phyloP scores from a whole-genome alignment of 768 basidiomycete species.

The Podaxis rugospora region DNA sequence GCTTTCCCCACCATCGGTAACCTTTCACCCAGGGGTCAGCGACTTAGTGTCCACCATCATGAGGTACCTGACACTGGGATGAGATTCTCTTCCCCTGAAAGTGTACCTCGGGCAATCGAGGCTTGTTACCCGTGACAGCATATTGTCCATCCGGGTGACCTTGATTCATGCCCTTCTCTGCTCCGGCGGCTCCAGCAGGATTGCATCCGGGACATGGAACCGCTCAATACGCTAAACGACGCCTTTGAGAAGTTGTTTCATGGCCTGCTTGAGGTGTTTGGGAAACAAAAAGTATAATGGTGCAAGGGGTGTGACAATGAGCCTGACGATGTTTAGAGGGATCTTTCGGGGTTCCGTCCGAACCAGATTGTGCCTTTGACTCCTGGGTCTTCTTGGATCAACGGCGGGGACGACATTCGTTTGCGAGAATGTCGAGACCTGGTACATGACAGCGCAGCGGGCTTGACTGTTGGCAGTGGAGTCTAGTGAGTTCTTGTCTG shows the following conservation, averaged over 20 bases:
- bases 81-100: not conserved
- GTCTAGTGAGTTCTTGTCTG: not conserved
- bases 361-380: too few species aligned
- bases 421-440: not conserved
- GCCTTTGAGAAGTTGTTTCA: not conserved
- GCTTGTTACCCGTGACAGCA: constrained; percentile 3
- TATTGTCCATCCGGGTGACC: not conserved
- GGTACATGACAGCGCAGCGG: not conserved
- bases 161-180: not conserved
- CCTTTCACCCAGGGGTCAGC: not conserved
- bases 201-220: constrained; percentile 1
- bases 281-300: not conserved
- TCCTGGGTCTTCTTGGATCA: too few species aligned
- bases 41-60: constrained; percentile 3
- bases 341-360: too few species aligned
- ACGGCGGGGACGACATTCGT: too few species aligned
- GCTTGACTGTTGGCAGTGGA: not conserved
- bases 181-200: constrained; percentile 2
- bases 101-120: not conserved
- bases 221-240: constrained; percentile 6
- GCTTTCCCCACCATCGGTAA: constrained; percentile 12
- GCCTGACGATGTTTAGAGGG: too few species aligned
- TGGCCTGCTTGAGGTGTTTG: not conserved
- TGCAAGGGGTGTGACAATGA: not conserved
- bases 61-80: not conserved